These are phyloP conservation scores for Xylariaceae sp. DNA, from an alignment of 2,329 filamentous ascomycete genomes.

Conservation along the genomic window DNA sequence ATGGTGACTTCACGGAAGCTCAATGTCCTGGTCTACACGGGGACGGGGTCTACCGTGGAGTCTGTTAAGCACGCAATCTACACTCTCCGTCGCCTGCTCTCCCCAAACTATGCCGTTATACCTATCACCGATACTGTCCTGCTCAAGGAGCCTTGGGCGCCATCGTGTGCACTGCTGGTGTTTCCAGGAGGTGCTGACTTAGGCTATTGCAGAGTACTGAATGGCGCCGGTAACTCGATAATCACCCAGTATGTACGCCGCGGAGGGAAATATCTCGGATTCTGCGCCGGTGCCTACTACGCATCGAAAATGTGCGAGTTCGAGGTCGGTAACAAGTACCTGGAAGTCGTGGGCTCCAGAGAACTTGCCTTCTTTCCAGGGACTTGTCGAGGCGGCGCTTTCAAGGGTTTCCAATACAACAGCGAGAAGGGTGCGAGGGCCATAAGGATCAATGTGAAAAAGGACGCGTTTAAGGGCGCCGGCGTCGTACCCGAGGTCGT, in stretches of 20 bases:
- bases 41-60: slow-evolving; percentile 79
- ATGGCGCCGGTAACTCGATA: slow-evolving; percentile 79
- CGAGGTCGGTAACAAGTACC: slow-evolving; percentile 72
- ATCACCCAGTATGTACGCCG: slow-evolving; percentile 82
- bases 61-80: slow-evolving; percentile 88
- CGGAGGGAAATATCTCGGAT: slow-evolving; percentile 82
- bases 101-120: slow-evolving; percentile 89
- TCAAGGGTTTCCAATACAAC: slow-evolving; percentile 83
- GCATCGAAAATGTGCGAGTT: slow-evolving; percentile 81
- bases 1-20: slow-evolving; percentile 65
- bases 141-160: slow-evolving; percentile 86
- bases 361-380: slow-evolving; percentile 89
- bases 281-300: slow-evolving; percentile 95
- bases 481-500: slow-evolving; percentile 59
- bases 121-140: slow-evolving; percentile 74
- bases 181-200: slow-evolving; percentile 93
- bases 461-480: slow-evolving; percentile 48
- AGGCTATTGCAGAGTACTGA: slow-evolving; percentile 81
- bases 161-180: slow-evolving; percentile 83
- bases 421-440: slow-evolving; percentile 81
- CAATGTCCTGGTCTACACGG: slow-evolving; percentile 95
- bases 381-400: slow-evolving; percentile 79
- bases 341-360: slow-evolving; percentile 81
- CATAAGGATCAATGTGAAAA: slow-evolving; percentile 61
- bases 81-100: slow-evolving; percentile 78